Base-by-base conservation (phyloP, 139 green algal genomes). In the Haematococcus sp. region DNA sequence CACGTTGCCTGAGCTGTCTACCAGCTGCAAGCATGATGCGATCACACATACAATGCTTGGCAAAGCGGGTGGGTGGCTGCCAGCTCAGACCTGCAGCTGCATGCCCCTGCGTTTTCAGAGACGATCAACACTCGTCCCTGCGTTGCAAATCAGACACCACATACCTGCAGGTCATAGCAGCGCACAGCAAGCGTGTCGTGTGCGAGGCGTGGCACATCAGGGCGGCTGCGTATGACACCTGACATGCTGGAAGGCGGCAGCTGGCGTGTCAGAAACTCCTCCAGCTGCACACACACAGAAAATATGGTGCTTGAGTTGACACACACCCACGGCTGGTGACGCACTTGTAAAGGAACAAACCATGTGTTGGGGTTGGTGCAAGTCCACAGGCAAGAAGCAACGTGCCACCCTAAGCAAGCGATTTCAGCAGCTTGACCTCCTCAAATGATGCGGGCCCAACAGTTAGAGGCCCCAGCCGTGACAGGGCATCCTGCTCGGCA, bases 171-270 rank as follows among this genome's bases (percentile, higher is more conserved):
- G 51, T 81, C 75, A 51, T 76, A 81, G 34, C 60, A 69, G 27
- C 61, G 67, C 33, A 81, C 68, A 27, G 76, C 68, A 49, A 81
- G 61, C 25, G 52, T 49, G 61, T 76, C 67, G 20, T 54, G 34
- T 0, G 63, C 75, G 59, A 81, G 75, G 9, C 75, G 75, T 30
- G 75, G 49, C 61, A 69, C 68, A 51, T 81, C 75, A 51, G 75
- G 75, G 4, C 75, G 60, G 33, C 46, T 72, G 27, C 66, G 44
- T 1, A 72, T 52, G 32, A 68, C 15, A 22, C 31, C 31, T 68
- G 61, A 40, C 32, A 22, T 3, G 30, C 20, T 28, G 61, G 32
- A 32, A 2, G 59, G 61, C 19, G 65, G 52, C 60, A 81, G 63
- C 76, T 81, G 76, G 4, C 4, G n/a, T 17, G 25, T 46, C 20